Conservation (phyloP, 257 asterid genomes). For the Leptodermis oblonga region DNA sequence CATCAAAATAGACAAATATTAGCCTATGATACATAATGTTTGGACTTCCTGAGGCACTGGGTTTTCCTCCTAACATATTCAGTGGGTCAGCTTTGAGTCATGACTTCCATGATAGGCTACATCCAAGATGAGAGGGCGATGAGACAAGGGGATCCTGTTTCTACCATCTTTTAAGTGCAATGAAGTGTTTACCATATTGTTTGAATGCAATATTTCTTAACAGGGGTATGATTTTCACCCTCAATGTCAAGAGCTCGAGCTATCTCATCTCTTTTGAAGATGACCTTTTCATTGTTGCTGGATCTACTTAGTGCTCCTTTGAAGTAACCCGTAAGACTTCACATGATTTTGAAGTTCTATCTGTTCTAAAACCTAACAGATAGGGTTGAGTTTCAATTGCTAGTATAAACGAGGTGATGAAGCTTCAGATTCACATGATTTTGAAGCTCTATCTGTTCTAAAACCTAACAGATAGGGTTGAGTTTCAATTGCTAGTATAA, state of each 20-base stretch:
- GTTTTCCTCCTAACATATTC: too few relatives aligned
- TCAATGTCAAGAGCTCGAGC: neutral
- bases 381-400: too few relatives aligned
- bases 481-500: neutral
- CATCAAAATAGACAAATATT: neutral
- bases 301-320: neutral
- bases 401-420: too few relatives aligned
- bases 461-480: neutral
- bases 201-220: neutral
- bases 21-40: too few relatives aligned
- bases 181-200: neutral
- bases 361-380: too few relatives aligned
- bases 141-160: too few relatives aligned
- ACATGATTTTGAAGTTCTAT: too few relatives aligned
- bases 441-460: neutral
- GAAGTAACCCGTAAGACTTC: neutral
- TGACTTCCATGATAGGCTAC: neutral
- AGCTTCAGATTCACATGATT: neutral
- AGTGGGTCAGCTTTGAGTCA: too few relatives aligned
- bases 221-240: neutral
- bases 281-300: neutral
- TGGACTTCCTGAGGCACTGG: too few relatives aligned
- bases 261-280: neutral
- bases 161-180: too few relatives aligned
- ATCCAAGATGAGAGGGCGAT: too few relatives aligned